Evolutionary conservation across 2,329 filamentous ascomycete species (phyloP).

Genomic region (Ophiocordyceps robertsii): DNA sequence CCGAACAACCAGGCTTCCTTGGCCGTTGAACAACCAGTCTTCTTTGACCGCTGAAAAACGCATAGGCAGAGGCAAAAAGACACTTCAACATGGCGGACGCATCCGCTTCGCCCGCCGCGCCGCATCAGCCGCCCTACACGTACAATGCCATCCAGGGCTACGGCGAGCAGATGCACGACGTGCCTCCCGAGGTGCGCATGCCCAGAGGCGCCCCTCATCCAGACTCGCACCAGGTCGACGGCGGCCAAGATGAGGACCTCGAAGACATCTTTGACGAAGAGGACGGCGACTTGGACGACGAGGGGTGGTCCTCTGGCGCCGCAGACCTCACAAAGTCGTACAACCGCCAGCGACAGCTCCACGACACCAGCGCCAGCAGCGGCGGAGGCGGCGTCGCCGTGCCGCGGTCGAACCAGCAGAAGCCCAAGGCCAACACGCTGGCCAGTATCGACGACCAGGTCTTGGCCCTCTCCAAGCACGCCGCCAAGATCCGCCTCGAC

Average conservation of each 20-base stretch:
- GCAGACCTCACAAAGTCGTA: conserved; percentile 74
- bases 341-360: conserved; percentile 66
- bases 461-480: conserved; percentile 70
- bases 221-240: conserved; percentile 6
- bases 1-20: too few relatives aligned
- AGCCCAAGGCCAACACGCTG: conserved; percentile 65
- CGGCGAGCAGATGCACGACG: conserved; percentile 19
- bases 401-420: conserved; percentile 65
- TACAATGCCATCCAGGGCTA: conserved; percentile 31
- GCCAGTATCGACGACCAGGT: conserved; percentile 80
- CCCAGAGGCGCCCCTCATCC: conserved; percentile 9
- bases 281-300: conserved; percentile 28
- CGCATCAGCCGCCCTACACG: conserved; percentile 30
- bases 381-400: conserved; percentile 29
- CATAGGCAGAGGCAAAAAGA: neutral
- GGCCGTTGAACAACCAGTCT: too few relatives aligned
- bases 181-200: conserved; percentile 17
- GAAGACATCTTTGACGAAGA: conserved; percentile 18
- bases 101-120: conserved; percentile 22
- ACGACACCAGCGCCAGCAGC: conserved; percentile 24
- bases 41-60: too few relatives aligned
- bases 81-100: conserved; percentile 1
- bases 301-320: conserved; percentile 45
- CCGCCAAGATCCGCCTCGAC: conserved; percentile 72
- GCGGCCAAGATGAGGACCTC: conserved; percentile 10